phyloP scores from a whole-genome alignment of 164 flowering plant genomes.

The Annona cherimola region DNA sequence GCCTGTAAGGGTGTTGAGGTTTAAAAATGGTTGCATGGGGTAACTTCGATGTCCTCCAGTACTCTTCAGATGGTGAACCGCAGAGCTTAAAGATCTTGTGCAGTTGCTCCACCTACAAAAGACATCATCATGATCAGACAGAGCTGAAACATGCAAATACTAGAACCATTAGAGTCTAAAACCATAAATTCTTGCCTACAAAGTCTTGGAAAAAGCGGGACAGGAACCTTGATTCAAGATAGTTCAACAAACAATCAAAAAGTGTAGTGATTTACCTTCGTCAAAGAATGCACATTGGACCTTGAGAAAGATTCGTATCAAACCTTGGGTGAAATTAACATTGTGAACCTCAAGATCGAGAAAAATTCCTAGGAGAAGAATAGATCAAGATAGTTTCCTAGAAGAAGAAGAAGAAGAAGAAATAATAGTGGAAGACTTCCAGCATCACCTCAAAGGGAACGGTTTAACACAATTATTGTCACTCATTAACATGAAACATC shows the following conservation, averaged over 20 bases:
- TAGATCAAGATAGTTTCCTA: no score
- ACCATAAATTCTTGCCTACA: background rate
- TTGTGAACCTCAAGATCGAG: no score
- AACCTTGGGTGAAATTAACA: no score
- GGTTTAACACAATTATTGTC: no score
- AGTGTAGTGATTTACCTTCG: background rate
- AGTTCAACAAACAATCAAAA: background rate
- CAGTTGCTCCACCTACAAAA: conserved; percentile 70
- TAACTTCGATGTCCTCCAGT: conserved; percentile 72
- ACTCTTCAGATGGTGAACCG: conserved; percentile 88
- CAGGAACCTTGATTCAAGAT: background rate
- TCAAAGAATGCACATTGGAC: background rate
- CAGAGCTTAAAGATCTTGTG: conserved; percentile 94
- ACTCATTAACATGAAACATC: no score
- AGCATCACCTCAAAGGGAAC: no score
- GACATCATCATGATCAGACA: background rate
- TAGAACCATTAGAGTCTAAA: background rate
- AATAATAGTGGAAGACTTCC: no score
- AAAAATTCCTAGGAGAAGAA: no score
- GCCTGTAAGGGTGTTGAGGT: conserved; percentile 75
- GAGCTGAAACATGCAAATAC: conserved; percentile 1
- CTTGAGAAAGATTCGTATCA: no score
- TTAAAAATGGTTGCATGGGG: conserved; percentile 83
- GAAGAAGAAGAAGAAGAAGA: no score
- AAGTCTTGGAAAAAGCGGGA: background rate